phyloP scores from a whole-genome alignment of 192 early-diverging fungal genomes.

The Haplosporangium gracile region DNA sequence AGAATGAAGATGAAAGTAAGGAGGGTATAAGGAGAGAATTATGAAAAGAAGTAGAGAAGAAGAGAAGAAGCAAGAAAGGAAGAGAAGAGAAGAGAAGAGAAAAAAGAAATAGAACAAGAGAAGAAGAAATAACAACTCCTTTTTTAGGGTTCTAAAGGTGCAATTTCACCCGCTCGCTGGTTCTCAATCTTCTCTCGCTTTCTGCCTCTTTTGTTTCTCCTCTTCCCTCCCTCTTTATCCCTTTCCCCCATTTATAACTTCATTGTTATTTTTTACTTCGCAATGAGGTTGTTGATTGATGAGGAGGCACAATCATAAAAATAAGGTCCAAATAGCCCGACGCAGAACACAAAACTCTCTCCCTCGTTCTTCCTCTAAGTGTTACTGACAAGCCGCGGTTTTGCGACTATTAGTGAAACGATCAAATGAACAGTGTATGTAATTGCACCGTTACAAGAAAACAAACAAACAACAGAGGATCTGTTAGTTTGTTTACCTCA shows the following conservation, averaged over 20 bases:
- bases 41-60: neutral
- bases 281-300: neutral
- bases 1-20: neutral
- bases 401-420: too few species aligned
- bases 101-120: neutral
- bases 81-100: neutral
- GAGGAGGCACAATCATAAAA: constrained; percentile 1
- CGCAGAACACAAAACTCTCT: neutral
- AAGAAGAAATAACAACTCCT: neutral
- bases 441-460: too few species aligned
- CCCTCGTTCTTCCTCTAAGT: neutral
- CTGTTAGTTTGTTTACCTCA: too few species aligned
- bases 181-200: neutral
- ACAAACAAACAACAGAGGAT: too few species aligned
- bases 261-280: neutral
- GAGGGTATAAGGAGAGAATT: neutral
- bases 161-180: neutral
- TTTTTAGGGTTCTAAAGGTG: neutral
- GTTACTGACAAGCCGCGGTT: too few species aligned
- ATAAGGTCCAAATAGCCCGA: neutral
- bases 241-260: neutral
- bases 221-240: neutral
- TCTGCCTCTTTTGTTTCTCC: neutral
- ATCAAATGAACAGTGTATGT: too few species aligned
- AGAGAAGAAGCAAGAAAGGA: neutral